These are phyloP conservation scores for Rhizopogon sp. DNA, from an alignment of 768 basidiomycete species.

Conservation along the genomic window DNA sequence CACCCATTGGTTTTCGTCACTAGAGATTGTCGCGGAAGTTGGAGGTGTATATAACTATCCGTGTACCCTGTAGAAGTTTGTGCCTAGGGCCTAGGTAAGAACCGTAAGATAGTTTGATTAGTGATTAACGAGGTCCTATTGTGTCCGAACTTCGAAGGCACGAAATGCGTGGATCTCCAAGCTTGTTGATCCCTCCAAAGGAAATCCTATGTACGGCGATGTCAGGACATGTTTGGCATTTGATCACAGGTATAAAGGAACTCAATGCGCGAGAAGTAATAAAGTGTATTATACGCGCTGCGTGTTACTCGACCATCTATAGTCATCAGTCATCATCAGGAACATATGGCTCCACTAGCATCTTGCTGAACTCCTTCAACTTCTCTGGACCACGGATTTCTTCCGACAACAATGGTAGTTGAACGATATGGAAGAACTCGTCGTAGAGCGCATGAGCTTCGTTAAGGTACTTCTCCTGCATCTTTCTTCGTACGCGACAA, in stretches of 20 bases:
- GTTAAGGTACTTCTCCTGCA: slow-evolving; percentile 97
- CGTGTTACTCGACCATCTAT: neutral
- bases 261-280: neutral
- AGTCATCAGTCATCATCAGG: slow-evolving; percentile 31
- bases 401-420: slow-evolving; percentile 90
- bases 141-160: too few relatives aligned
- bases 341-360: slow-evolving; percentile 79
- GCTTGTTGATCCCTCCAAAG: neutral
- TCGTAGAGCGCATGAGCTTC: slow-evolving; percentile 98
- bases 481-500: slow-evolving; percentile 88
- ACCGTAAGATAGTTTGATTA: too few relatives aligned
- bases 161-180: neutral
- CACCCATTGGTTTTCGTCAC: neutral
- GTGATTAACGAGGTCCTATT: too few relatives aligned
- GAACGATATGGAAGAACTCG: slow-evolving; percentile 96
- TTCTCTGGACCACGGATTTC: slow-evolving; percentile 96
- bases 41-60: neutral
- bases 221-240: neutral
- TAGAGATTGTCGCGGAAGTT: neutral
- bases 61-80: neutral
- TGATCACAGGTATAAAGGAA: neutral
- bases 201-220: neutral
- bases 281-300: neutral
- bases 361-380: slow-evolving; percentile 87
- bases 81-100: too few relatives aligned